These are phyloP conservation scores for Moesziomyces sp. DNA, from an alignment of 1,284 basidiomycete species.

Conservation along the genomic window DNA sequence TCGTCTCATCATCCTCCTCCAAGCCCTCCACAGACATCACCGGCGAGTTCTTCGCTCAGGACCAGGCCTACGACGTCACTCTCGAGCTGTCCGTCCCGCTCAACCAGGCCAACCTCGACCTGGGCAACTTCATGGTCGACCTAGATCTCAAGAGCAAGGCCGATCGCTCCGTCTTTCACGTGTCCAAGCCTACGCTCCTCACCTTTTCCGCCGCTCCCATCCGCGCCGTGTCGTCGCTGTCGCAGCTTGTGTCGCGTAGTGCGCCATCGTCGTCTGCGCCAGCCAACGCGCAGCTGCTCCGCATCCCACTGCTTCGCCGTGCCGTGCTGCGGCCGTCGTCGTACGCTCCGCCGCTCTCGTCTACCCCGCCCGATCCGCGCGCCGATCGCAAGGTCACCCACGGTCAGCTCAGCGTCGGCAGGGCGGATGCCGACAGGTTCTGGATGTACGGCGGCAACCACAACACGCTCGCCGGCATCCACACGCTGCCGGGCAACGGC, in stretches of 20 bases:
- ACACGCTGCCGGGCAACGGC: constrained; percentile 21
- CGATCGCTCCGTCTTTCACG: constrained; percentile 30
- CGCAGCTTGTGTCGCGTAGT: constrained; percentile 47
- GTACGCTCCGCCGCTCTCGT: constrained; percentile 27
- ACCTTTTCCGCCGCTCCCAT: constrained; percentile 43
- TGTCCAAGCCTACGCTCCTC: constrained; percentile 47
- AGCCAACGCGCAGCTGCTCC: constrained; percentile 48
- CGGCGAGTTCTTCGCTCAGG: constrained; percentile 53
- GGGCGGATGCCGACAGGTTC: constrained; percentile 51
- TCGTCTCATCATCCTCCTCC: constrained; percentile 30
- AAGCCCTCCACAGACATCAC: constrained; percentile 19
- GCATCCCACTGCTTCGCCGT: constrained; percentile 51
- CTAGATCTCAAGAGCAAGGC: constrained; percentile 47
- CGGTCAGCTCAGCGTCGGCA: constrained; percentile 47
- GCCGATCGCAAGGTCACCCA: constrained; percentile 45
- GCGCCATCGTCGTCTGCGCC: constrained; percentile 19
- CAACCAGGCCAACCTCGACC: constrained; percentile 59
- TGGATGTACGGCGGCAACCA: constrained; percentile 57
- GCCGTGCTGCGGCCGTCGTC: constrained; percentile 47
- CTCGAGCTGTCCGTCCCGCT: constrained; percentile 62
- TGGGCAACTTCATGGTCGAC: constrained; percentile 65
- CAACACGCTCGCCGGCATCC: constrained; percentile 32
- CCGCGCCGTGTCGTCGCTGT: constrained; percentile 32
- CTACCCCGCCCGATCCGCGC: constrained; percentile 18
- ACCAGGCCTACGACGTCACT: constrained; percentile 64